Evolutionary conservation across 495 filamentous ascomycete species (phyloP), one percentile per base, ranked within the genome.

Genomic region (Pyronema omphalodes): DNA sequence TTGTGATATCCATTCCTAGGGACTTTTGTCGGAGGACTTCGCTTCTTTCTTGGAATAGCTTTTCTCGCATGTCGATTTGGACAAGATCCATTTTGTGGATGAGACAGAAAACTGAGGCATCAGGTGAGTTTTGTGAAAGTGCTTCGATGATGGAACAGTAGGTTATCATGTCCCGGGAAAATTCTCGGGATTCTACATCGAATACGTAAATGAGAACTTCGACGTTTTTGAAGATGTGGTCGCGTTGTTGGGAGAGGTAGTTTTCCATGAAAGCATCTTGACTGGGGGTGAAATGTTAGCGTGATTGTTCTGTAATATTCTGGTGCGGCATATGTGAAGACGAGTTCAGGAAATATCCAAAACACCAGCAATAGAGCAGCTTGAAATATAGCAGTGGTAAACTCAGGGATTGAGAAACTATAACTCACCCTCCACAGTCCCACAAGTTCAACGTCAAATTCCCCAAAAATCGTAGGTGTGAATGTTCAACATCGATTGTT

Each of bases 41-140:
- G 5, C 81, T 78, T 45, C 85, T 78, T 57, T 89, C 82, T 53
- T 85, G 77, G 68, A 91, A 94, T 56, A 94, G 77, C 39, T 78
- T 76, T 57, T 84, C 78, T 36, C 89, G 79, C 60, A 81, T 75
- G 55, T 82, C 73, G 36, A 78, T 76, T 60, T 86, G 84, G 53
- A 96, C 86, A n/a, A 98, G 77, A 67, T 98, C 91, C 82, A 98
- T 94, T 68, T 98, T 98, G 76, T 98, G 91, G 56, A 98, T 82
- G 7, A 98, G 77, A 51, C 87, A 82, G 70, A 94, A 98, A 58
- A 96, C 78, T 59, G 82, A 80, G 48, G 91, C 89, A 7, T 73
- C 73, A 44, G 84, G 83, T 18, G 82, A 88, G 72, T 80, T 91
- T 67, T 95, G 87, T 35, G 76, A 71, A 35, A 98, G 73, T 0